Percentiles rank a stretch among this genome's conserved stretches.
Evolutionary conservation across 108 stramenopile genomes (phyloP).

Genomic region (Asterionellopsis glacialis): DNA sequence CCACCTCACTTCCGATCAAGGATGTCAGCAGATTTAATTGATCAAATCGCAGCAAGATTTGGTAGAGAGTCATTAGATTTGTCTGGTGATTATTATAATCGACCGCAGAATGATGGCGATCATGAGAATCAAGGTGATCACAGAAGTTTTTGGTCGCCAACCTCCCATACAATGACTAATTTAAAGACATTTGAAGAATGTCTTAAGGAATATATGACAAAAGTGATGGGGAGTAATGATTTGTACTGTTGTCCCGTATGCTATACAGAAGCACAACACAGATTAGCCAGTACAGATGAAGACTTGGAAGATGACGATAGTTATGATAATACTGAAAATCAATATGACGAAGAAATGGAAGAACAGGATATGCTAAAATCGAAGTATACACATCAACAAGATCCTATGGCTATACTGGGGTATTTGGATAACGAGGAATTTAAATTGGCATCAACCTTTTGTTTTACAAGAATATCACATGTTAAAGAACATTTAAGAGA

Average conservation of each 20-base stretch:
- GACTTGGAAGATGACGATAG: slow-evolving; percentile 34
- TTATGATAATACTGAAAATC: slow-evolving; percentile 21
- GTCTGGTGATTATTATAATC: slow-evolving; percentile 52
- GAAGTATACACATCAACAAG: slow-evolving; percentile 35
- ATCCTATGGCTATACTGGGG: slow-evolving; percentile 71
- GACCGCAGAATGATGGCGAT: slow-evolving; percentile 7
- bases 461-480: slow-evolving; percentile 44
- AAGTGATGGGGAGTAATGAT: slow-evolving; percentile 63
- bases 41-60: slow-evolving; percentile 79
- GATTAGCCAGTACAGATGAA: slow-evolving; percentile 14
- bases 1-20: slow-evolving; percentile 78
- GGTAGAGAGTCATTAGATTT: slow-evolving; percentile 59
- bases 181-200: slow-evolving; percentile 33
- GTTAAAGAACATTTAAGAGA: slow-evolving; percentile 63
- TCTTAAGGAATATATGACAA: slow-evolving; percentile 45
- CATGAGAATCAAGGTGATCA: neutral
- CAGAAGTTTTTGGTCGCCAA: slow-evolving; percentile 24
- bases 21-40: slow-evolving; percentile 73
- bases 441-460: slow-evolving; percentile 57
- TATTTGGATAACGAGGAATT: slow-evolving; percentile 52
- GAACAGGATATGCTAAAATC: slow-evolving; percentile 9
- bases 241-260: slow-evolving; percentile 77
- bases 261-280: slow-evolving; percentile 52
- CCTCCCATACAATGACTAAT: slow-evolving; percentile 10
- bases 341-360: slow-evolving; percentile 8